These are phyloP conservation scores for Pseudonitzschia multiseries DNA, from an alignment of 108 stramenopile genomes.

Conservation along the genomic window DNA sequence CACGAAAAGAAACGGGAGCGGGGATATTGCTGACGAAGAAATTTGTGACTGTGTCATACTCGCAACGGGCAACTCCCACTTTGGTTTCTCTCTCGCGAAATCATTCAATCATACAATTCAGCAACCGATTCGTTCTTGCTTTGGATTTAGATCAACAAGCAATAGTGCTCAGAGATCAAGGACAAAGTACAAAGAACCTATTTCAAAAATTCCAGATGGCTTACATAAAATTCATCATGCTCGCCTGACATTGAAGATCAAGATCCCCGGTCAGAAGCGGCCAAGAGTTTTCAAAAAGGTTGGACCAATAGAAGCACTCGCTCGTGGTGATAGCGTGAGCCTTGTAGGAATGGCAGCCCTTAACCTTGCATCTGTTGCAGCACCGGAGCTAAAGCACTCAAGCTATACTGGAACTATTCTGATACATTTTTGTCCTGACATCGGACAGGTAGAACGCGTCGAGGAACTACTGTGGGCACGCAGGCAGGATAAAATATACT, in stretches of 20 bases:
- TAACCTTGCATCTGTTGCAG: background rate
- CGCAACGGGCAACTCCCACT: background rate
- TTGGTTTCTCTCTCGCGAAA: background rate
- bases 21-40: background rate
- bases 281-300: background rate
- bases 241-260: background rate
- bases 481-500: background rate
- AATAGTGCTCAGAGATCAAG: background rate
- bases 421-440: background rate
- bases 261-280: background rate
- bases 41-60: background rate
- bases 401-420: background rate
- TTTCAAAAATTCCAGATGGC: background rate
- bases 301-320: background rate
- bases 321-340: background rate
- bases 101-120: background rate
- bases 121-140: background rate
- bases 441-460: background rate
- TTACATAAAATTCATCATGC: background rate
- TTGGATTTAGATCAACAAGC: background rate
- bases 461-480: background rate
- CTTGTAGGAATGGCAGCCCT: background rate
- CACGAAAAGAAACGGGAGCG: background rate
- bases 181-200: background rate
- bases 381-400: background rate